phyloP scores from a whole-genome alignment of 2,329 filamentous ascomycete genomes.

The Verticillium isaacii region DNA sequence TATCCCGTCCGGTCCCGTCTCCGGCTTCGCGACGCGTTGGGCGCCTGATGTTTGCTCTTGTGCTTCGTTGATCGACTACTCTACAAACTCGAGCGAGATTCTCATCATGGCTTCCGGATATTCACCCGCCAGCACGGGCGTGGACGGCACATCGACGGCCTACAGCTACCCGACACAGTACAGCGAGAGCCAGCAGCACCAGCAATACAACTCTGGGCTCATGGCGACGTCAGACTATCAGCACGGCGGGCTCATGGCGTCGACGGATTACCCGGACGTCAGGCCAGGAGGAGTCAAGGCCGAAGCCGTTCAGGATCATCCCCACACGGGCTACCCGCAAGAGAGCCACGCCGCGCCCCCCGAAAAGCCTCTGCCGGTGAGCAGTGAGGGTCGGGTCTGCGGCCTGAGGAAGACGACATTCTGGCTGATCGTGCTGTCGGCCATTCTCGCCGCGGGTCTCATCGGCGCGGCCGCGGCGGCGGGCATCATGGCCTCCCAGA shows the following conservation, averaged over 20 bases:
- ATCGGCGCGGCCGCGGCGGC: conserved; percentile 9
- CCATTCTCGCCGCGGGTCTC: conserved; percentile 5
- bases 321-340: background rate
- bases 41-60: background rate
- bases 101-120: background rate
- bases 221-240: background rate
- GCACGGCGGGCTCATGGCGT: background rate
- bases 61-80: background rate
- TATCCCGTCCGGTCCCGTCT: background rate
- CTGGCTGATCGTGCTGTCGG: conserved; percentile 3
- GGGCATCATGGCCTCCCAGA: background rate
- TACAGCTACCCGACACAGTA: background rate
- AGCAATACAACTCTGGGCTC: background rate
- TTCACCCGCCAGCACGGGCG: conserved; percentile 1
- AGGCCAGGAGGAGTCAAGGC: background rate
- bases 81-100: background rate
- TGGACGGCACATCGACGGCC: conserved; percentile 1
- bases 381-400: background rate
- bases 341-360: background rate
- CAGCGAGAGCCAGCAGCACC: conserved; percentile 1
- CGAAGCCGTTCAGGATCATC: background rate
- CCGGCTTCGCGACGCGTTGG: background rate
- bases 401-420: conserved; percentile 6
- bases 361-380: background rate
- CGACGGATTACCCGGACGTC: background rate